Evolutionary conservation across 495 filamentous ascomycete genomes (phyloP).

Genomic region (Diplogelasinospora grovesii): DNA sequence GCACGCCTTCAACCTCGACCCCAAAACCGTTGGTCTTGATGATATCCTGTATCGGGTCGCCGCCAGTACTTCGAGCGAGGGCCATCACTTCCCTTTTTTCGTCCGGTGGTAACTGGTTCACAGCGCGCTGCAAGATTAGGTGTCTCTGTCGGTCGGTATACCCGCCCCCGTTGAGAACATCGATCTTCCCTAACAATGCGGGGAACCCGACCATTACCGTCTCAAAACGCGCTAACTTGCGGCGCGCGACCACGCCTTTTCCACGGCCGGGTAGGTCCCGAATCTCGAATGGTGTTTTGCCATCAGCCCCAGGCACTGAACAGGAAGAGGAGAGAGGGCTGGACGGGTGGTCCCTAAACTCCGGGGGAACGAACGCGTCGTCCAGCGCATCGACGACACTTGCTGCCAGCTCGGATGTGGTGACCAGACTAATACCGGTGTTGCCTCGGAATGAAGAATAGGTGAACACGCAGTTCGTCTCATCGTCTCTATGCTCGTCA

Average conservation of each 20-base stretch:
- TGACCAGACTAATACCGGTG: conserved; percentile 20
- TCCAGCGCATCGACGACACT: conserved; percentile 17
- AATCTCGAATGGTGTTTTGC: conserved; percentile 16
- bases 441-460: conserved; percentile 20
- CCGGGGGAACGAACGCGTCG: conserved; percentile 14
- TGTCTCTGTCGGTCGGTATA: conserved; percentile 10
- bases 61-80: conserved; percentile 64
- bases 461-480: conserved; percentile 27
- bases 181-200: conserved; percentile 19
- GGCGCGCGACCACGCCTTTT: conserved; percentile 22
- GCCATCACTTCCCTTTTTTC: conserved; percentile 12
- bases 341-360: conserved; percentile 10
- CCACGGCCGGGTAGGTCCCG: conserved; percentile 21
- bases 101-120: conserved; percentile 16
- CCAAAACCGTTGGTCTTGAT: conserved; percentile 51
- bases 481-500: conserved; percentile 14
- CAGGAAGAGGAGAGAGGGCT: not conserved
- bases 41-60: conserved; percentile 63
- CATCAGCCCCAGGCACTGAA: not conserved
- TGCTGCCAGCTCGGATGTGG: conserved; percentile 19
- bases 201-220: conserved; percentile 24
- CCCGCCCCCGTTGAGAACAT: conserved; percentile 16
- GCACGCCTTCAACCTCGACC: conserved; percentile 26
- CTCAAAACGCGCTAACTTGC: conserved; percentile 17
- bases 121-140: conserved; percentile 17